Evolutionary conservation across 108 stramenopile genomes (phyloP), one percentile per base, ranked within the genome.

Genomic region (Chaetoceros tenuissimus): DNA sequence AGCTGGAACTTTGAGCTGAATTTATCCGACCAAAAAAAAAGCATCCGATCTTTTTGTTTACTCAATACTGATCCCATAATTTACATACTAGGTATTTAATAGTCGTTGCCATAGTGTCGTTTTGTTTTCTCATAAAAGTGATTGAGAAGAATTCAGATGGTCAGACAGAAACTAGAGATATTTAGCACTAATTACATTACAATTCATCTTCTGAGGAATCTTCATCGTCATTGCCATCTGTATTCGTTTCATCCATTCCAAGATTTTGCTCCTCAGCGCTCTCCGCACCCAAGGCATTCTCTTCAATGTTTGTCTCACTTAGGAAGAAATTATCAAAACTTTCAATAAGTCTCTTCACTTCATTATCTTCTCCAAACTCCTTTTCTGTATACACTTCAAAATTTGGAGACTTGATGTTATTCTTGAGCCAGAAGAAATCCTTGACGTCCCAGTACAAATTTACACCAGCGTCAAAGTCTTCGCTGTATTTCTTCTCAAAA

Each of bases 401-500:
- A 31, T 72, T 72, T 2, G 71, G 71, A 68, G 66, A 68, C 44
- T 72, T 63, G 31, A 50, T 43, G 30, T 68, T 55, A 23, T 55
- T 46, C 27, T 67, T 53, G 26, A 72, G 48, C 71, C 71, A 72
- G 46, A 68, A 64, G 24, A 72, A 72, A 48, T 72, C 71, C 62
- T 72, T 72, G 16, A 72, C 71, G 54, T 72, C 71, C 67, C 71
- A 68, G 52, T 64, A 72, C 66, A 72, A 64, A 43, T 72, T 72
- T 57, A 50, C 59, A 0, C 63, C 68, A 29, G 54, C 63, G 23
- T 47, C 20, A 34, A 26, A 1, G 25, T 21, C 28, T 23, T 28
- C 40, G 5, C n/a, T 28, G 26, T 28, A 30, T 20, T 25, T 45
- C 28, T 23, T 49, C 10, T 2, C 25, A 53, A 56, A 71, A 48